These are phyloP conservation scores for Hanseniaspora guilliermondii DNA, from an alignment of 805 yeast species.

Conservation along the genomic window DNA sequence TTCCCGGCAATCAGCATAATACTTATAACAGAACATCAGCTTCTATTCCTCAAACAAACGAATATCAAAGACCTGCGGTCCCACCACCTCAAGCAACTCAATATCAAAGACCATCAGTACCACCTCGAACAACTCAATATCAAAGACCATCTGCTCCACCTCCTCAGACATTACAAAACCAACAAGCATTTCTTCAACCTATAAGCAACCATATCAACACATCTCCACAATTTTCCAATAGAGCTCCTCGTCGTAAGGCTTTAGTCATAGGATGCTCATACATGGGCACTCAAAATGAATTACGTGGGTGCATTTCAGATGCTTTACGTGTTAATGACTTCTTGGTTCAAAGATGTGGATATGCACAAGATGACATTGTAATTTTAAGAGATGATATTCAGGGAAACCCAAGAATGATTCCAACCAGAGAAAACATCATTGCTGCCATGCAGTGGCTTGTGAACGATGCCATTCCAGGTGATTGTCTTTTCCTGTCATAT, in stretches of 20 bases:
- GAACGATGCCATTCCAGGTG: slow-evolving; percentile 59
- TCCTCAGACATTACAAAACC: neutral
- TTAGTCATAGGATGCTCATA: slow-evolving; percentile 69
- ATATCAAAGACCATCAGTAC: neutral
- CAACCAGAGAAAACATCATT: slow-evolving; percentile 57
- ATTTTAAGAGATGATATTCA: slow-evolving; percentile 45
- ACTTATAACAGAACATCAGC: slow-evolving; percentile 20
- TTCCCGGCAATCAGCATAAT: slow-evolving; percentile 29
- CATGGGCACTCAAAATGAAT: slow-evolving; percentile 45
- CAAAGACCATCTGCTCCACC: slow-evolving; percentile 6
- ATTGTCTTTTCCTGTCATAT: slow-evolving; percentile 67
- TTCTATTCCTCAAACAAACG: slow-evolving; percentile 17
- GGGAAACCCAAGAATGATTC: slow-evolving; percentile 37
- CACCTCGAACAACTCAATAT: neutral
- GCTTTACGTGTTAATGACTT: slow-evolving; percentile 41
- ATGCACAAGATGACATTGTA: slow-evolving; percentile 43
- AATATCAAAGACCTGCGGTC: slow-evolving; percentile 8
- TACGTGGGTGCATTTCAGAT: slow-evolving; percentile 76
- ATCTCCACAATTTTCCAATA: slow-evolving; percentile 39
- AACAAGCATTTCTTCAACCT: slow-evolving; percentile 20
- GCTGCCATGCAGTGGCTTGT: slow-evolving; percentile 78
- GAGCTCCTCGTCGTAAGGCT: slow-evolving; percentile 61
- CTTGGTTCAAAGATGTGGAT: slow-evolving; percentile 36
- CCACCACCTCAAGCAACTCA: slow-evolving; percentile 3
- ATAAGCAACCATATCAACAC: slow-evolving; percentile 23